Conservation (phyloP, 1,284 basidiomycete genomes). For the Phellinidium pouzarii region DNA sequence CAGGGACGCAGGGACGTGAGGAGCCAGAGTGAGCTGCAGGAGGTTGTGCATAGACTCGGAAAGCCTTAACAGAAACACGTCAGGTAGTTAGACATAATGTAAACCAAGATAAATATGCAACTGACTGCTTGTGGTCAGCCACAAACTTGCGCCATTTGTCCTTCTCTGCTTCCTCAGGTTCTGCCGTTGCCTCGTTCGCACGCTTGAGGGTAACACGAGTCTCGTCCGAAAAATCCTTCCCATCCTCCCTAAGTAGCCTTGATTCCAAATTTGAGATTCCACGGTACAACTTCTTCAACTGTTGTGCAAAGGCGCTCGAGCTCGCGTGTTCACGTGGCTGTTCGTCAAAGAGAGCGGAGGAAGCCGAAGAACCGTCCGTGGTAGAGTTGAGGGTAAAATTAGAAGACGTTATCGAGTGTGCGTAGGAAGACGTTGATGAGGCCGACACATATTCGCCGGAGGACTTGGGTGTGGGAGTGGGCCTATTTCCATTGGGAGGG, state of each 20-base stretch:
- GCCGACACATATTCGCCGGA: slow-evolving; percentile 67
- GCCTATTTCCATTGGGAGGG: slow-evolving; percentile 29
- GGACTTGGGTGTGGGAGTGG: slow-evolving; percentile 47
- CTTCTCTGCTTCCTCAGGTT: slow-evolving; percentile 50
- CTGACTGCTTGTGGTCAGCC: slow-evolving; percentile 64
- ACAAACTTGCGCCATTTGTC: slow-evolving; percentile 63
- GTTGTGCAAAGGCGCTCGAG: slow-evolving; percentile 58
- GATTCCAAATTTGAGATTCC: slow-evolving; percentile 67
- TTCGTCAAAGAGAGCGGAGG: slow-evolving; percentile 54
- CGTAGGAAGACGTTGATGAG: slow-evolving; percentile 71
- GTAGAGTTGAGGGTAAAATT: slow-evolving; percentile 72
- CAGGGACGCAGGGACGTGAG: slow-evolving; percentile 80
- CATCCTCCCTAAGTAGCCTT: slow-evolving; percentile 60
- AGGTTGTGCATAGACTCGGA: slow-evolving; percentile 87
- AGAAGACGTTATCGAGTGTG: slow-evolving; percentile 63
- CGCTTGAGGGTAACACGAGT: slow-evolving; percentile 49
- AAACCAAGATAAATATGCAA: slow-evolving; percentile 19
- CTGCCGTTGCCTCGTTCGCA: slow-evolving; percentile 29
- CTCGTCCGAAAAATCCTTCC: slow-evolving; percentile 41
- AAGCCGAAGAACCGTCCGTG: slow-evolving; percentile 64
- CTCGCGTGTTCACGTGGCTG: slow-evolving; percentile 47
- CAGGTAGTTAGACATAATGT: slow-evolving; percentile 11
- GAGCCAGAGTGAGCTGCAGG: slow-evolving; percentile 79
- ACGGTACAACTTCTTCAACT: slow-evolving; percentile 74
- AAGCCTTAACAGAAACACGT: slow-evolving; percentile 43